phyloP scores from a whole-genome alignment of 2,329 filamentous ascomycete genomes.

The Exophiala bonariae region DNA sequence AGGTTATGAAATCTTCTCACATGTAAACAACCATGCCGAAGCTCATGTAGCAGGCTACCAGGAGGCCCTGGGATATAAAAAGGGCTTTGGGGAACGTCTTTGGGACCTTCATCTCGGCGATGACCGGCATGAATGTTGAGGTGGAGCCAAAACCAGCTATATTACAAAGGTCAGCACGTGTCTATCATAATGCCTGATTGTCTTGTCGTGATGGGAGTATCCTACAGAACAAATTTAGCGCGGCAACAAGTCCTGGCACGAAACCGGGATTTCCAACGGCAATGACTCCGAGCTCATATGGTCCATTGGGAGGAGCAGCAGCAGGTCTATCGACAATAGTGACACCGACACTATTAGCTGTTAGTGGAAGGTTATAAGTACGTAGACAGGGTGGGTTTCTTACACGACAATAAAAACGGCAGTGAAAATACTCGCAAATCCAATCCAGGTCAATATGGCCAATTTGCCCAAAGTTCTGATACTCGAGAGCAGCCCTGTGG shows the following conservation, averaged over 20 bases:
- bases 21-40: slow-evolving; percentile 44
- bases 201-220: no score
- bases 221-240: slow-evolving; percentile 33
- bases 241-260: slow-evolving; percentile 31
- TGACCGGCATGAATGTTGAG: slow-evolving; percentile 38
- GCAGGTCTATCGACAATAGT: slow-evolving; percentile 36
- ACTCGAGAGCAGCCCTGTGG: slow-evolving; percentile 31
- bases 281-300: slow-evolving; percentile 34
- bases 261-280: slow-evolving; percentile 29
- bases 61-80: slow-evolving; percentile 33
- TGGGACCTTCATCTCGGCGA: slow-evolving; percentile 40
- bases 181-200: no score
- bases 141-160: slow-evolving; percentile 22
- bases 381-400: slow-evolving; percentile 1
- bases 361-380: slow-evolving; percentile 8
- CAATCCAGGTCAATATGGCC: slow-evolving; percentile 62
- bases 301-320: slow-evolving; percentile 36
- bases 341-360: slow-evolving; percentile 29
- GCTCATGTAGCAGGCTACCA: slow-evolving; percentile 37
- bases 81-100: slow-evolving; percentile 36
- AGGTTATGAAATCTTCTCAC: slow-evolving; percentile 4
- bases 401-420: slow-evolving; percentile 35
- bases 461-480: slow-evolving; percentile 28
- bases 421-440: slow-evolving; percentile 59
- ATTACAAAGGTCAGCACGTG: neutral